Base-by-base conservation (phyloP, 352 stramenopile genomes). In the Globisporangium emineosum region DNA sequence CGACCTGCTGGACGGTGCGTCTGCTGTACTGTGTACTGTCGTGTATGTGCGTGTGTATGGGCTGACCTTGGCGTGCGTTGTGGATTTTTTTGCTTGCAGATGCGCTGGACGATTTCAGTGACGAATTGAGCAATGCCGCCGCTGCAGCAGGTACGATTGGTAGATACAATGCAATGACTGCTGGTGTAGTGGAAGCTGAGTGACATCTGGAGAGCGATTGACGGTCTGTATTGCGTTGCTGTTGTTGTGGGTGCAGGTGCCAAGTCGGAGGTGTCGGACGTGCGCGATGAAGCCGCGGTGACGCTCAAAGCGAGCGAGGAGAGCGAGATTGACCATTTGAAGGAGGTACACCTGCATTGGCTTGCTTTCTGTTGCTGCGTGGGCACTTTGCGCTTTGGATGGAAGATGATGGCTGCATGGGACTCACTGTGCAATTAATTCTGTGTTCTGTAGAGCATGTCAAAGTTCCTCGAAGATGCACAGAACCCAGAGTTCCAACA, bases 401-500 rank as follows among this genome's bases (percentile, higher is more conserved):
- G 15, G 19, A 17, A 33, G 27, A 8, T 0, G 17, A 25, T n/a
- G n/a, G 53, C 29, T 32, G 5, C 1, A 19, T 3, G 13, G 19
- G 3, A 23, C 35, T 59, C 23, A 59, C 9, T 21, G 5, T 42
- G 2, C 13, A 21, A 19, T 45, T 49, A 6, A n/a, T 21, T 17
- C 5, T 55, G 23, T 67, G 50, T 63, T 21, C 5, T 62, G 21
- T 45, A 96, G 86, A 93, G 87, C 65, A 91, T 94, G 81, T 71
- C 69, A 68, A 91, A 93, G 70, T 93, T 94, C 61, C 73, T 94
- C 12, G 86, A 93, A 57, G 83, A 94, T 63, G 81, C 86, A 53
- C 81, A 94, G 71, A 92, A 93, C 67, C 84, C 88, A 12, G 85
- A 93, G 74, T 93, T 95, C 63, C 87, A 95, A 72, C 72, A 89